Conservation (phyloP, 192 early-diverging fungal species). For the Coemansia sp. region DNA sequence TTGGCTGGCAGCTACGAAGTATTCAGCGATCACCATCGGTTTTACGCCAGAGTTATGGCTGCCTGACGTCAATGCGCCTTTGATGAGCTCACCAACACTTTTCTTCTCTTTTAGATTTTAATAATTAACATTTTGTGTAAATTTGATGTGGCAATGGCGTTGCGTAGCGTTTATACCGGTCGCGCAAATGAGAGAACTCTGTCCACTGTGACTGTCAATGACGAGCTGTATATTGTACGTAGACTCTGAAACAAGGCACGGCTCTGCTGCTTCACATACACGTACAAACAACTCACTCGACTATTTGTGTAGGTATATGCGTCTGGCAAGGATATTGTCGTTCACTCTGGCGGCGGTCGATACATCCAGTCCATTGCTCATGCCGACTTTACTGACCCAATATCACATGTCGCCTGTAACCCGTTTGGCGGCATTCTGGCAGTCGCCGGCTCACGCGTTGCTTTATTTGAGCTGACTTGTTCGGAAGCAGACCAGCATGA, state of each 20-base stretch:
- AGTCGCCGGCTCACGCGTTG: slow-evolving; percentile 7
- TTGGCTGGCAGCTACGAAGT: background rate
- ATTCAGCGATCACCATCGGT: background rate
- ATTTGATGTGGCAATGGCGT: slow-evolving; percentile 27
- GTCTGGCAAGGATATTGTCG: slow-evolving; percentile 40
- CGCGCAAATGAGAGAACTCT: slow-evolving; percentile 48
- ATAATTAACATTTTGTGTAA: background rate
- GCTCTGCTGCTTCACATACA: background rate
- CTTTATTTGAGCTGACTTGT: slow-evolving; percentile 8
- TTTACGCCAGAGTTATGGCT: background rate
- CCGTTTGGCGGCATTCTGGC: slow-evolving; percentile 22
- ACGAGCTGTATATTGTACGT: slow-evolving; percentile 46
- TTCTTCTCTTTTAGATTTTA: background rate
- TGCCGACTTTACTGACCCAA: slow-evolving; percentile 5
- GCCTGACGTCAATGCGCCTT: background rate
- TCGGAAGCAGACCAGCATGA: background rate
- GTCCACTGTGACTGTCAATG: background rate
- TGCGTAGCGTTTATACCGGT: slow-evolving; percentile 40
- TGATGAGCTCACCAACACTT: background rate
- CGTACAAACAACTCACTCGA: background rate
- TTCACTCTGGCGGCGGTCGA: slow-evolving; percentile 17
- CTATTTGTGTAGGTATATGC: slow-evolving; percentile 34
- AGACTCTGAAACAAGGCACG: background rate
- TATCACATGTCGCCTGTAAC: slow-evolving; percentile 16
- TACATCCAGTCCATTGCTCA: slow-evolving; percentile 38